These are phyloP conservation scores for Epichloe amarillans DNA, from an alignment of 2,329 filamentous ascomycete species.

Conservation along the genomic window DNA sequence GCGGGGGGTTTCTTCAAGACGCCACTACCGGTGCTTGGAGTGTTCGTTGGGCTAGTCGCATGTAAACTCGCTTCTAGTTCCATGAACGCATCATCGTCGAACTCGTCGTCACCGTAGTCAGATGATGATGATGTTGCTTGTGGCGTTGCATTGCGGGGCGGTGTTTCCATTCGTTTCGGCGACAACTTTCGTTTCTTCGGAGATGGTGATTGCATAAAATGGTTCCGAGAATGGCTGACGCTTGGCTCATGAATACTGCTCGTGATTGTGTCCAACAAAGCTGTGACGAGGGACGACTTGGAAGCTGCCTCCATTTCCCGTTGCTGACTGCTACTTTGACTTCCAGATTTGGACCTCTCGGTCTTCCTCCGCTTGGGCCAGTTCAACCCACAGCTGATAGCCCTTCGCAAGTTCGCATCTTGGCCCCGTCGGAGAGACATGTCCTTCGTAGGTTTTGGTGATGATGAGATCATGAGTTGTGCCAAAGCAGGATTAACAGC, in stretches of 20 bases:
- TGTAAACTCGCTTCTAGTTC: constrained; percentile 35
- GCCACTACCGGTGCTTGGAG: constrained; percentile 20
- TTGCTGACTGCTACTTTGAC: constrained; percentile 18
- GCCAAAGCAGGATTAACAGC: constrained; percentile 44
- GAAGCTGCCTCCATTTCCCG: constrained; percentile 34
- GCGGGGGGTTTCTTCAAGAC: background rate
- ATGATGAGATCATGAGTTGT: constrained; percentile 57
- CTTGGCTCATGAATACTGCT: constrained; percentile 34
- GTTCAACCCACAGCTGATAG: constrained; percentile 55
- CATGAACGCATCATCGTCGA: constrained; percentile 47
- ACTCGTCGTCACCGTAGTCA: constrained; percentile 43
- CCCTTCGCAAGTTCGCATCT: constrained; percentile 38
- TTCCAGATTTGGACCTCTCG: constrained; percentile 31
- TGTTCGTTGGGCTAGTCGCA: constrained; percentile 6
- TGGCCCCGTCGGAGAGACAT: constrained; percentile 26
- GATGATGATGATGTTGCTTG: constrained; percentile 17
- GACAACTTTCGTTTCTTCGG: constrained; percentile 24
- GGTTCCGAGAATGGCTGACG: constrained; percentile 17
- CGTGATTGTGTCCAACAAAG: constrained; percentile 53
- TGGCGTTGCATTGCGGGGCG: constrained; percentile 8
- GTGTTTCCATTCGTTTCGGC: constrained; percentile 12
- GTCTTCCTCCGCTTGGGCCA: constrained; percentile 59
- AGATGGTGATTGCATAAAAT: constrained; percentile 28
- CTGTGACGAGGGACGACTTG: constrained; percentile 45
- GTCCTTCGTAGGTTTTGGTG: constrained; percentile 44